These are phyloP conservation scores for Metschnikowia amazonensis DNA, from an alignment of 805 yeast species.

Conservation along the genomic window DNA sequence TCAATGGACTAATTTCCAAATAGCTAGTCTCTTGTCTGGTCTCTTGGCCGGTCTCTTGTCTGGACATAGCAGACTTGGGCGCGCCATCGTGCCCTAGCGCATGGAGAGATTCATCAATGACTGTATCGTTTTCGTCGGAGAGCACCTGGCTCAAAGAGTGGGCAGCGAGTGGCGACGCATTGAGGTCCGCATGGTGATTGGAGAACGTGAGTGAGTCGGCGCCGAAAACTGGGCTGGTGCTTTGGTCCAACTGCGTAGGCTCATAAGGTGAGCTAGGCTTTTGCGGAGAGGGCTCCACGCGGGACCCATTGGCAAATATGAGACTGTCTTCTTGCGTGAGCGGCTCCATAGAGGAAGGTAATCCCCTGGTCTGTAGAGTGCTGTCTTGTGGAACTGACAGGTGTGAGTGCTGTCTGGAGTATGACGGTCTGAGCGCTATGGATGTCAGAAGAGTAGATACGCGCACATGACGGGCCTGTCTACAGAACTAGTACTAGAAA, in stretches of 20 bases:
- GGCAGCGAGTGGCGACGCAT: slow-evolving; percentile 1
- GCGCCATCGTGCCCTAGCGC: not conserved
- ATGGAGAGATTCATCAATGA: not conserved
- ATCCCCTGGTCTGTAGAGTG: not conserved
- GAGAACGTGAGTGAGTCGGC: slow-evolving; percentile 11
- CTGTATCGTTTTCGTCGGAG: not conserved
- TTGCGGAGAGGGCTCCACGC: not conserved
- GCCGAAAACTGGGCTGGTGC: slow-evolving; percentile 5
- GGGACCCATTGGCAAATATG: slow-evolving; percentile 26
- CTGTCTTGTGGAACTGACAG: no score
- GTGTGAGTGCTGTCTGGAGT: not conserved
- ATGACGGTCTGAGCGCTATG: no score
- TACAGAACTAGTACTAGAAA: no score
- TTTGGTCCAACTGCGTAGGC: slow-evolving; percentile 11
- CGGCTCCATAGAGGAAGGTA: slow-evolving; percentile 7
- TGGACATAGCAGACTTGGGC: not conserved
- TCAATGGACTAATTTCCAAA: no score
- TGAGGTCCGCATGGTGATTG: not conserved
- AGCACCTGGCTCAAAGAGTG: not conserved
- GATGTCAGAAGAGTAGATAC: no score
- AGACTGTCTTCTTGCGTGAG: slow-evolving; percentile 26
- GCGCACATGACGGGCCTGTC: no score
- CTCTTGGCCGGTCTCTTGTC: no score
- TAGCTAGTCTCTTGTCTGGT: no score
- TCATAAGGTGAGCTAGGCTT: slow-evolving; percentile 7